These are phyloP conservation scores for Apiospora sp. DNA, from an alignment of 2,329 filamentous ascomycete species.

Conservation along the genomic window DNA sequence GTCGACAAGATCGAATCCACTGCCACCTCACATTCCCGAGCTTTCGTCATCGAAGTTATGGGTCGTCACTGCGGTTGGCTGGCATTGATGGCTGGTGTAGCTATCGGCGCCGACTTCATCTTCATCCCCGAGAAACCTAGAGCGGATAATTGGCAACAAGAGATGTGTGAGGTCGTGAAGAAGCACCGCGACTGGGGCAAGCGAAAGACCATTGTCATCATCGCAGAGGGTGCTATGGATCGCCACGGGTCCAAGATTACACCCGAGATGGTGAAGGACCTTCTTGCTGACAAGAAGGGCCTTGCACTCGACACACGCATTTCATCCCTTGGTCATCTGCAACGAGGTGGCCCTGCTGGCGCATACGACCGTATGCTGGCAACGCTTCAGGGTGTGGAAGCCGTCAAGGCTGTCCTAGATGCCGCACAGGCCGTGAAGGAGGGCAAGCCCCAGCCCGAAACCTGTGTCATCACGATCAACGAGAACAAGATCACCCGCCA, in stretches of 20 bases:
- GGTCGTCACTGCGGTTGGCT: slow-evolving; percentile 98
- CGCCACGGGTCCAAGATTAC: slow-evolving; percentile 83
- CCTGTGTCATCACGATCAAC: slow-evolving; percentile 93
- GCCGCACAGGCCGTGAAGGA: slow-evolving; percentile 92
- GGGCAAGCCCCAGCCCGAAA: slow-evolving; percentile 86
- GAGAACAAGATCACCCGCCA: slow-evolving; percentile 98
- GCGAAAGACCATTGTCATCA: slow-evolving; percentile 96
- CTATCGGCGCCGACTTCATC: slow-evolving; percentile 93
- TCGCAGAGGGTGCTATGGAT: slow-evolving; percentile 94
- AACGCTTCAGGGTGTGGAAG: slow-evolving; percentile 93
- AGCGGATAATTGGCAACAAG: slow-evolving; percentile 83
- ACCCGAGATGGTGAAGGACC: slow-evolving; percentile 81
- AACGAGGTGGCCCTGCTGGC: slow-evolving; percentile 90
- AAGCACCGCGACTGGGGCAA: slow-evolving; percentile 90
- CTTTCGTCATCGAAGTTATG: slow-evolving; percentile 99
- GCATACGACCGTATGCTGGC: slow-evolving; percentile 94
- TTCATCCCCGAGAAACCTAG: slow-evolving; percentile 97
- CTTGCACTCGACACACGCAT: slow-evolving; percentile 90
- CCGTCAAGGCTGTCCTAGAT: slow-evolving; percentile 90
- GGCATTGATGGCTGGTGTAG: slow-evolving; percentile 93
- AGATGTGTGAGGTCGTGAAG: slow-evolving; percentile 80
- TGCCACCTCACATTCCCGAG: slow-evolving; percentile 90
- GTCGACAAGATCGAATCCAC: slow-evolving; percentile 98
- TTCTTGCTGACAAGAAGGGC: slow-evolving; percentile 79
- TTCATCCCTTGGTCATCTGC: slow-evolving; percentile 96